Conservation (phyloP, 805 yeast genomes). For the Kregervanrija delftensis region DNA sequence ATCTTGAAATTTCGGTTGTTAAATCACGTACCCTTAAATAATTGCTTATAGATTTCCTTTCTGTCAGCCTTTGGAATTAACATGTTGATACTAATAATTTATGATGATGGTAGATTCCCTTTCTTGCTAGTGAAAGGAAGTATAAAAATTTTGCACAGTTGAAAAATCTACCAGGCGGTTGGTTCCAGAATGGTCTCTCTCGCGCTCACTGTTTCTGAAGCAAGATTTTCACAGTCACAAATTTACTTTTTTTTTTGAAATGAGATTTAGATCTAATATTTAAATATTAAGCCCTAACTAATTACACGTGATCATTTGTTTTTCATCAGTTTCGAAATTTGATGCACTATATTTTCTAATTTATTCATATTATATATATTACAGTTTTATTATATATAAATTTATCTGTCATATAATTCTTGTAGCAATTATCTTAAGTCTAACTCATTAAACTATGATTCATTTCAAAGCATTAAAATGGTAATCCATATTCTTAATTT, state of each 20-base stretch:
- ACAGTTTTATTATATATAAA: background rate
- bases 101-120: too few relatives aligned
- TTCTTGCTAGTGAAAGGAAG: too few relatives aligned
- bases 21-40: constrained; percentile 84
- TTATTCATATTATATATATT: background rate
- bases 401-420: background rate
- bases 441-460: background rate
- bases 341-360: background rate
- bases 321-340: too few relatives aligned
- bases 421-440: background rate
- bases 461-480: background rate
- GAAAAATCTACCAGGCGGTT: too few relatives aligned
- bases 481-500: constrained; percentile 12
- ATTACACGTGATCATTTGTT: too few relatives aligned
- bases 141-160: too few relatives aligned
- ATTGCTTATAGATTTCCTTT: constrained; percentile 98
- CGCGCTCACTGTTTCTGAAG: too few relatives aligned
- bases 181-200: too few relatives aligned
- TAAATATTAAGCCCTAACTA: too few relatives aligned
- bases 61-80: constrained; percentile 99
- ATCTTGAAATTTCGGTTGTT: background rate
- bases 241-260: too few relatives aligned
- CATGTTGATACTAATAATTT: constrained; percentile 45
- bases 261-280: too few relatives aligned
- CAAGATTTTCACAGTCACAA: too few relatives aligned